Conservation (phyloP, 441 rosid species). For the Brassica balearica region DNA sequence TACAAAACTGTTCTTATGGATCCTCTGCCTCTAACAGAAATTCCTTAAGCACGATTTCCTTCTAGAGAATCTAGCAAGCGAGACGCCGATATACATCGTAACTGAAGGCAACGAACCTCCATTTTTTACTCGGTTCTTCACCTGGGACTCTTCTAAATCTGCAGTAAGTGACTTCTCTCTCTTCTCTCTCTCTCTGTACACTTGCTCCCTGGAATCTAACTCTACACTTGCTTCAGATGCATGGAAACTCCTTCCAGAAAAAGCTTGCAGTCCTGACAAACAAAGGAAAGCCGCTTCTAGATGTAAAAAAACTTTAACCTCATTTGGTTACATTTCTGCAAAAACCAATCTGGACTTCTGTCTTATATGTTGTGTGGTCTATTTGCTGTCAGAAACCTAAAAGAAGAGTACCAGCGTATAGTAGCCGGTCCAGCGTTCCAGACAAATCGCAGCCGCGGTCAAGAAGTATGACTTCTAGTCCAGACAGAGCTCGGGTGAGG, state of each 20-base stretch:
- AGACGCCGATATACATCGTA: conserved; percentile 76
- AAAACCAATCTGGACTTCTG: conserved; percentile 8
- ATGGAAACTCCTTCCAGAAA: conserved; percentile 93
- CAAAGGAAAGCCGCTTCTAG: conserved; percentile 71
- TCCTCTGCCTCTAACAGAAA: conserved; percentile 58
- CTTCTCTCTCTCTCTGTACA: too few species aligned
- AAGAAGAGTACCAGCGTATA: conserved; percentile 73
- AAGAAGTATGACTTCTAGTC: conserved; percentile 95
- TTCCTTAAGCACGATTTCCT: conserved; percentile 83
- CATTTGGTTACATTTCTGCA: conserved; percentile 24
- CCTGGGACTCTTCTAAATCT: conserved; percentile 91
- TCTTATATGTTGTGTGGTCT: conserved; percentile 30
- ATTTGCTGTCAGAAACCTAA: conserved; percentile 76
- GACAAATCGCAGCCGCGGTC: conserved; percentile 91
- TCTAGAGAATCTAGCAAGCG: conserved; percentile 69
- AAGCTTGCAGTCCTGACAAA: conserved; percentile 77
- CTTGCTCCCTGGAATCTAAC: conserved; percentile 15
- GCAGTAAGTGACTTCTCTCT: conserved; percentile 55
- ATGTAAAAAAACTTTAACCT: conserved; percentile 46
- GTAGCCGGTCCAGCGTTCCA: conserved; percentile 86
- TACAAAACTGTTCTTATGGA: conserved; percentile 14
- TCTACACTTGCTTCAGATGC: conserved; percentile 66
- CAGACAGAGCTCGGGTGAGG: conserved; percentile 92
- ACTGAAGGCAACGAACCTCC: conserved; percentile 94
- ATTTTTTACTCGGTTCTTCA: conserved; percentile 92